phyloP scores from a whole-genome alignment of 495 filamentous ascomycete species.

The Penicillium lividum region DNA sequence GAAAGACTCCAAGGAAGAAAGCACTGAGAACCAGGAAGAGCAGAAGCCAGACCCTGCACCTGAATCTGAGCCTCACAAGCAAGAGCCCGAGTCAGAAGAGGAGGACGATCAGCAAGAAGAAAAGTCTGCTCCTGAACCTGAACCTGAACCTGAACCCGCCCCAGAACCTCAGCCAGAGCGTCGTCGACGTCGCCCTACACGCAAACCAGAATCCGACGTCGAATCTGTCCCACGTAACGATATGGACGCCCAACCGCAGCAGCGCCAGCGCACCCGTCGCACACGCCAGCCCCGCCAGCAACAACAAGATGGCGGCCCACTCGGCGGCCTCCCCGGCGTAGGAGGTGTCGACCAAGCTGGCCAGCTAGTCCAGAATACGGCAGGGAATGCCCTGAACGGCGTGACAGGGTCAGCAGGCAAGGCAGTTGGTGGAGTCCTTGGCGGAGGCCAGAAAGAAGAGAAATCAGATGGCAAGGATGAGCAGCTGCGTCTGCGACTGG shows the following conservation, averaged over 20 bases:
- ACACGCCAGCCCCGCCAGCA: slow-evolving; percentile 33
- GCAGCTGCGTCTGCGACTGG: slow-evolving; percentile 74
- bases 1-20: slow-evolving; percentile 16
- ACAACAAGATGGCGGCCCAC: slow-evolving; percentile 43
- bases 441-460: slow-evolving; percentile 41
- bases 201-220: slow-evolving; percentile 36
- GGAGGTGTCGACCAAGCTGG: slow-evolving; percentile 59
- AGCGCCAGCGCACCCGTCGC: slow-evolving; percentile 41
- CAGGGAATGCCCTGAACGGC: slow-evolving; percentile 58
- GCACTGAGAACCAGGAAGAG: slow-evolving; percentile 19
- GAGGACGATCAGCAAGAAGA: slow-evolving; percentile 18
- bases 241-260: slow-evolving; percentile 40
- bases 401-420: slow-evolving; percentile 59
- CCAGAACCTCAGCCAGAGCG: slow-evolving; percentile 30
- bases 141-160: slow-evolving; percentile 31
- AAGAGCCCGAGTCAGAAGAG: slow-evolving; percentile 17
- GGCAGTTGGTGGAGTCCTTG: slow-evolving; percentile 53
- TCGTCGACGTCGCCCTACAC: slow-evolving; percentile 29
- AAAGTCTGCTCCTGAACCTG: slow-evolving; percentile 9
- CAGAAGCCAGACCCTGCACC: slow-evolving; percentile 11
- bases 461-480: slow-evolving; percentile 59
- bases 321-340: slow-evolving; percentile 56
- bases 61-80: slow-evolving; percentile 8
- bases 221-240: slow-evolving; percentile 39
- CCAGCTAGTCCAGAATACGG: slow-evolving; percentile 64